Base-by-base conservation (phyloP, 495 filamentous ascomycete genomes). In the Neurospora tetrasperma region DNA sequence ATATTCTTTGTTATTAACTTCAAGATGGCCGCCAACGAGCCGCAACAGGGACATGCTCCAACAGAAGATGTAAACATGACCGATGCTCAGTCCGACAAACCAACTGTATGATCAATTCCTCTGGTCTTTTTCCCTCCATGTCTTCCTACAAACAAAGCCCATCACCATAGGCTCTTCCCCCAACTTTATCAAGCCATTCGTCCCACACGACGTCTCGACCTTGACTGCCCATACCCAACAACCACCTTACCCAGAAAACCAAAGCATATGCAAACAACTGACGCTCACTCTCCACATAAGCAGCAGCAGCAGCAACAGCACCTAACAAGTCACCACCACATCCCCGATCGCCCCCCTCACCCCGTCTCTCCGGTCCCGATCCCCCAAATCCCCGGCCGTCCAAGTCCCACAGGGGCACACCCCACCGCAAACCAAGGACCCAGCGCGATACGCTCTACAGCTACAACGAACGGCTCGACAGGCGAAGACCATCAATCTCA, bases 381-480 rank as follows among this genome's bases (percentile, higher is more conserved):
- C 74, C 12, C 79, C 77, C 39, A 77, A 70, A 41, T 74, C 80
- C 66, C 71, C 77, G 20, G 43, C 71, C 31, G 74, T 73, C 40
- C 70, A 46, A 2, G 41, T 72, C 23, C 42, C 68, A 41, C 75
- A 59, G 72, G 80, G 69, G 69, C 72, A 74, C 73, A 46, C 77
- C 71, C 79, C 78, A 79, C 76, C 54, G 42, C 81, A 83, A 70
- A 72, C 75, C 79, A 11, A n/a, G 81, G 82, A 41, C 83, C 85
- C 18, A 79, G 85, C 23, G 76, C 85, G 6, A 79, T 83, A 7
- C 80, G 81, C 10, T 41, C 40, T 41, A 41, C 40, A 41, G 40
- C 9, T 5, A 77, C 14, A 16, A 66, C 12, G 27, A 66, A 66
- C 54, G 23, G 54, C 27, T 66, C 6, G 12, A 80, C 76, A 78